A percentile compares a stretch with the other conserved stretches of the same genome.
Evolutionary conservation across 163 green algal genomes (phyloP).

Genomic region (Volvox carteri): DNA sequence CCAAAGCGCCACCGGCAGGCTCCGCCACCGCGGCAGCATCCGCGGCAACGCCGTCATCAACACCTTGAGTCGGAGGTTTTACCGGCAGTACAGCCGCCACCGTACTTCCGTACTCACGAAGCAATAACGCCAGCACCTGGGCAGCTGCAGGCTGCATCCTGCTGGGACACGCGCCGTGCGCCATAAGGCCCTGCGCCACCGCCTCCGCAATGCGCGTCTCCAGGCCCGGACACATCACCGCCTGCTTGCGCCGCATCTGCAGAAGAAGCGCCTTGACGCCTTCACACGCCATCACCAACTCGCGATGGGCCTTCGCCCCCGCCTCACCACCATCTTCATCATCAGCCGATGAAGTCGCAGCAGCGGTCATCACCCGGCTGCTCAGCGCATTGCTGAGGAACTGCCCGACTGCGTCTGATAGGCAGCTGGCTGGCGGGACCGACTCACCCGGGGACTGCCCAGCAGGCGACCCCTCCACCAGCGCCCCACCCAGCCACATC

Average conservation of each 20-base stretch:
- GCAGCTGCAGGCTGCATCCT: conserved; percentile 17
- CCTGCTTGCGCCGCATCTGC: background rate
- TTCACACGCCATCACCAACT: conserved; percentile 3
- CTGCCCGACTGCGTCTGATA: background rate
- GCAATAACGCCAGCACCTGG: conserved; percentile 42
- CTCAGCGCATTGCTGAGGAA: background rate
- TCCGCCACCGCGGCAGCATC: background rate
- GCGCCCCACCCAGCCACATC: background rate
- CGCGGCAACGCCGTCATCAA: background rate
- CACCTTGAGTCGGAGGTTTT: background rate
- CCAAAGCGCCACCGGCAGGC: background rate
- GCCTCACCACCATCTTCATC: background rate
- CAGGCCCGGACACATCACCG: background rate
- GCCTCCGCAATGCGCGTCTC: background rate
- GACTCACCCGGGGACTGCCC: background rate
- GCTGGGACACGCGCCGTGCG: background rate
- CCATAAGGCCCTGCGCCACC: conserved; percentile 17
- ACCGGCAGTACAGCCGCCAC: no score
- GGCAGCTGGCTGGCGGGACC: background rate
- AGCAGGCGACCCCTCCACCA: background rate
- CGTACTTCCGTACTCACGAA: conserved; percentile 40
- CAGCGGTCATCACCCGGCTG: background rate
- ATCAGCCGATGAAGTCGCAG: background rate
- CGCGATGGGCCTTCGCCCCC: background rate
- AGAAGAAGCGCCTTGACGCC: conserved; percentile 3